These are phyloP conservation scores for Emmonsiellopsis sp. DNA, from an alignment of 2,329 filamentous ascomycete species.

Conservation along the genomic window DNA sequence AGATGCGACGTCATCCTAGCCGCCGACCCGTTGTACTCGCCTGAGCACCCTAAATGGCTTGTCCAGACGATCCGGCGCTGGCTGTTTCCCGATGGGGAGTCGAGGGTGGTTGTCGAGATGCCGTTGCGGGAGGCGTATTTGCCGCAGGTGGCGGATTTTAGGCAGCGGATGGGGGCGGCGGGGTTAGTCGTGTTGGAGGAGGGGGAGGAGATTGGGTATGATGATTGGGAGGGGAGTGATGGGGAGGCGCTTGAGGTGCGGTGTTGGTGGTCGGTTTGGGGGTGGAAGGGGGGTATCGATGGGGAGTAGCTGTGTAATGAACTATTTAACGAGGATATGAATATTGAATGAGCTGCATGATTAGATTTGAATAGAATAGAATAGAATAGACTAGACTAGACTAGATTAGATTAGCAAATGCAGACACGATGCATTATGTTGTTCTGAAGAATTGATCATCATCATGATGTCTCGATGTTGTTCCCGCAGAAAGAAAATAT, in stretches of 20 bases:
- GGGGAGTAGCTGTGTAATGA: background rate
- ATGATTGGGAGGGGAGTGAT: slow-evolving; percentile 39
- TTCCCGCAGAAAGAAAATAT: background rate
- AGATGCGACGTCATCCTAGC: slow-evolving; percentile 62
- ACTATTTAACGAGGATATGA: background rate
- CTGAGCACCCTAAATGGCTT: slow-evolving; percentile 69
- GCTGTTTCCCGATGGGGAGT: slow-evolving; percentile 47
- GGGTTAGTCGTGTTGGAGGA: slow-evolving; percentile 46
- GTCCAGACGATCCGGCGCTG: slow-evolving; percentile 61
- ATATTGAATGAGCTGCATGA: background rate
- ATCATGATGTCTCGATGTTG: background rate
- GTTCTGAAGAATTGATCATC: background rate
- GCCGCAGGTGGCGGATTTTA: slow-evolving; percentile 55
- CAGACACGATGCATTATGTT: background rate
- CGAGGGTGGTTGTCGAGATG: slow-evolving; percentile 69
- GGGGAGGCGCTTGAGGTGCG: slow-evolving; percentile 33
- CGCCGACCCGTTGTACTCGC: slow-evolving; percentile 80
- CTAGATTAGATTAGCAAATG: background rate
- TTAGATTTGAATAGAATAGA: background rate
- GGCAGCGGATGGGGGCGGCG: slow-evolving; percentile 48
- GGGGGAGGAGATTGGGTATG: slow-evolving; percentile 37
- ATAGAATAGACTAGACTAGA: background rate
- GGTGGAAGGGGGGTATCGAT: slow-evolving; percentile 20
- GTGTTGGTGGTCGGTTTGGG: slow-evolving; percentile 43
- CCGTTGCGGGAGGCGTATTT: slow-evolving; percentile 64